These are phyloP conservation scores for Nemania diffusa DNA, from an alignment of 2,329 filamentous ascomycete genomes.

Conservation along the genomic window DNA sequence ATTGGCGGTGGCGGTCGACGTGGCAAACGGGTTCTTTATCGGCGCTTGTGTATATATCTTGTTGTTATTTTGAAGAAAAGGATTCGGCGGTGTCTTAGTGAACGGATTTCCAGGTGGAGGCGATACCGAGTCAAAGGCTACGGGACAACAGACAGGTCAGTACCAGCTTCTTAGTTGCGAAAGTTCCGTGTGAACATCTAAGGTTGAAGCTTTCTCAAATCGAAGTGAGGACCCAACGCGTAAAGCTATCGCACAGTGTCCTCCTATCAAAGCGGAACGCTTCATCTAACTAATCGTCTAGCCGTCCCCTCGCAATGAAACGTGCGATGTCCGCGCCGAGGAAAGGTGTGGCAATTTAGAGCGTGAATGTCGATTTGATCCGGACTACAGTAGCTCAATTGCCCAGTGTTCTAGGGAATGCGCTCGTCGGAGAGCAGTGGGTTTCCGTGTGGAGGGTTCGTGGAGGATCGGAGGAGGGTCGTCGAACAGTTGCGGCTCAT, in stretches of 20 bases:
- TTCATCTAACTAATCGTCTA: neutral
- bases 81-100: constrained; percentile 37
- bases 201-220: neutral
- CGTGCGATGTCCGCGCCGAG: neutral
- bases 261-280: neutral
- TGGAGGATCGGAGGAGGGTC: neutral
- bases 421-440: constrained; percentile 15
- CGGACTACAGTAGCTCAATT: neutral
- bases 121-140: constrained; percentile 42
- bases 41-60: constrained; percentile 20
- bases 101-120: constrained; percentile 41
- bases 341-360: neutral
- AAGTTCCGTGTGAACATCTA: neutral
- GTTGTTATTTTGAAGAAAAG: constrained; percentile 34
- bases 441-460: constrained; percentile 1
- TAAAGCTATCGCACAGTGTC: neutral
- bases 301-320: neutral
- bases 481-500: constrained; percentile 26
- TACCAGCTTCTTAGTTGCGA: constrained; percentile 16
- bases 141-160: constrained; percentile 37
- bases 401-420: neutral
- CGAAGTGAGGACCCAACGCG: neutral
- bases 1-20: constrained; percentile 8
- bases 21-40: constrained; percentile 26
- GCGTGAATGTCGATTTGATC: neutral